phyloP scores from a whole-genome alignment of 164 flowering plant genomes.

The Vitis riparia region DNA sequence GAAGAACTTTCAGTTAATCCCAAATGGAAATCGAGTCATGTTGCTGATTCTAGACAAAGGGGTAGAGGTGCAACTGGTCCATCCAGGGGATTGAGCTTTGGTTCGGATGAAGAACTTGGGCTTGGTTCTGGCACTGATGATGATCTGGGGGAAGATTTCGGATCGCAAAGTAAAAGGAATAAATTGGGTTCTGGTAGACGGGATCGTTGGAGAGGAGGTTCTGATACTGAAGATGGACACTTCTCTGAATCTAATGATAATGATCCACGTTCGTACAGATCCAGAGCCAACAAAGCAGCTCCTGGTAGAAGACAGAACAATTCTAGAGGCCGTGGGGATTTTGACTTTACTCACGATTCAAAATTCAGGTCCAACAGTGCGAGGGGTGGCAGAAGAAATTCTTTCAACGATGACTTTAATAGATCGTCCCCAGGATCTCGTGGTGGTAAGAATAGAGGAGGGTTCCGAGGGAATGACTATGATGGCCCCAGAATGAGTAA shows the following conservation, averaged over 20 bases:
- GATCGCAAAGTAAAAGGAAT: conserved; percentile 22
- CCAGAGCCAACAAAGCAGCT: conserved; percentile 29
- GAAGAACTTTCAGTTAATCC: conserved; percentile 58
- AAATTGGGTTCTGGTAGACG: conserved; percentile 26
- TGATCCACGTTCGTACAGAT: conserved; percentile 16
- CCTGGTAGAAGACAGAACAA: conserved; percentile 25
- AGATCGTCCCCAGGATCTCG: conserved; percentile 22
- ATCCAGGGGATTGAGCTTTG: conserved; percentile 41
- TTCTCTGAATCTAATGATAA: conserved; percentile 45
- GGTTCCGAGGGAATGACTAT: conserved; percentile 21
- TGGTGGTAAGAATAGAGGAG: conserved; percentile 20
- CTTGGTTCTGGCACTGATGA: conserved; percentile 36
- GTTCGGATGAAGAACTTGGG: conserved; percentile 49
- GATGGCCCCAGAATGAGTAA: conserved; percentile 21
- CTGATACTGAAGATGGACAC: conserved; percentile 29
- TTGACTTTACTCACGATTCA: conserved; percentile 13
- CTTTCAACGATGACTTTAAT: conserved; percentile 22
- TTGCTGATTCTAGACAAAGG: conserved; percentile 43
- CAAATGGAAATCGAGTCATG: conserved; percentile 68
- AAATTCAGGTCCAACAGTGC: conserved; percentile 17
- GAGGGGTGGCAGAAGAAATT: conserved; percentile 21
- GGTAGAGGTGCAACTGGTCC: conserved; percentile 33
- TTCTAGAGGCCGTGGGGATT: conserved; percentile 17
- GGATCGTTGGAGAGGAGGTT: conserved; percentile 20
- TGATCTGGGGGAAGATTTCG: conserved; percentile 24